These are phyloP conservation scores for Phaseolus coccineus DNA, from an alignment of 331 rosid species.

Conservation along the genomic window DNA sequence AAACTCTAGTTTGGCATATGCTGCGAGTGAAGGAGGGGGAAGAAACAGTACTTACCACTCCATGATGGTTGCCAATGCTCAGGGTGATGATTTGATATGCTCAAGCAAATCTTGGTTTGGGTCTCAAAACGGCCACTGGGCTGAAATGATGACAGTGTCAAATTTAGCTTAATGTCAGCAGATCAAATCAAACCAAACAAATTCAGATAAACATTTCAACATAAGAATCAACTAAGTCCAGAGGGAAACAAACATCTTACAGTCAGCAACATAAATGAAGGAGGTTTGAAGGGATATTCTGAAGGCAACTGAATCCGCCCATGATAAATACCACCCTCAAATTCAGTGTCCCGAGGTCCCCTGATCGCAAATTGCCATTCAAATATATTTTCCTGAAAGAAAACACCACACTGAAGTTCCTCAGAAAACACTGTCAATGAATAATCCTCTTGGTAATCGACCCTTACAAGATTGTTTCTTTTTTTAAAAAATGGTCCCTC, in stretches of 20 bases:
- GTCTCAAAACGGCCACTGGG: constrained; percentile 97
- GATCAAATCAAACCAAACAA: neutral
- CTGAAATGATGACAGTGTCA: constrained; percentile 51
- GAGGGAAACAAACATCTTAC: constrained; percentile 51
- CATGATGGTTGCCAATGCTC: constrained; percentile 99
- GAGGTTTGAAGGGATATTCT: constrained; percentile 97
- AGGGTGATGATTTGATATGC: constrained; percentile 98
- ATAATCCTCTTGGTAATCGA: too few species aligned
- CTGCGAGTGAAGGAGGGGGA: neutral
- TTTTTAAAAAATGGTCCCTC: too few species aligned
- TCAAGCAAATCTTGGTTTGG: constrained; percentile 94
- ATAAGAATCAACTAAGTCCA: neutral
- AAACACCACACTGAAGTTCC: neutral
- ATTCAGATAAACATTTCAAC: neutral
- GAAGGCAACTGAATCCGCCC: constrained; percentile 96
- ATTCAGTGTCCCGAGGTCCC: constrained; percentile 83
- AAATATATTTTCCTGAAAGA: constrained; percentile 87
- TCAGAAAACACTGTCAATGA: neutral
- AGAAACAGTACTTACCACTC: constrained; percentile 69
- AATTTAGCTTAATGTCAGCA: neutral
- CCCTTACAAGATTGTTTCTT: too few species aligned
- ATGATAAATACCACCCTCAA: constrained; percentile 97
- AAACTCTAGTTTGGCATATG: neutral
- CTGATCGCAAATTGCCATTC: constrained; percentile 99
- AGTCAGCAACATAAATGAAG: constrained; percentile 88